phyloP scores from a whole-genome alignment of 2,329 filamentous ascomycete genomes.

The Akanthomyces uredinophilus region DNA sequence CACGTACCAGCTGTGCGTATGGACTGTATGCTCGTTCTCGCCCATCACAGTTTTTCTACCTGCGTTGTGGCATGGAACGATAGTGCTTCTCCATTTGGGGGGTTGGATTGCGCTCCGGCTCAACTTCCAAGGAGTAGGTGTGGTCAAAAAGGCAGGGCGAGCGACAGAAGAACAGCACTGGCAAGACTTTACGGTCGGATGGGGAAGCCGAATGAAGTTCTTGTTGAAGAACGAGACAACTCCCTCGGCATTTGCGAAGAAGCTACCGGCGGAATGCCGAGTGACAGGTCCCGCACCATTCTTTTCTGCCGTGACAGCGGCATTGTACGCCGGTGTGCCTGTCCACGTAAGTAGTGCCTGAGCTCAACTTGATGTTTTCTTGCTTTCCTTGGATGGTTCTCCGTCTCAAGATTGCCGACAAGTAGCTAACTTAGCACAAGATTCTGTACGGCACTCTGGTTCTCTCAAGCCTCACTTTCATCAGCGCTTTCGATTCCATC shows the following conservation, averaged over 20 bases:
- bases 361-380: not conserved
- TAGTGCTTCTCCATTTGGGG: not conserved
- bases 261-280: not conserved
- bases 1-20: constrained; percentile 10
- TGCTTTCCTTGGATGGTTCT: not conserved
- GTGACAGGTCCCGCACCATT: not conserved
- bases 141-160: not conserved
- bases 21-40: constrained; percentile 6
- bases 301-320: constrained; percentile 2
- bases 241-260: not conserved
- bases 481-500: constrained; percentile 11
- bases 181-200: not conserved
- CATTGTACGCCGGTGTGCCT: not conserved
- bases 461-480: constrained; percentile 8
- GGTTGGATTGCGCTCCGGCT: constrained; percentile 1
- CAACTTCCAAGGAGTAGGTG: not conserved
- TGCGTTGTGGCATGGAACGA: not conserved
- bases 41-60: not conserved
- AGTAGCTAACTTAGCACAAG: not conserved
- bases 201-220: not conserved
- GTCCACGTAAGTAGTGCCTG: not conserved
- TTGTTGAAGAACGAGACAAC: not conserved
- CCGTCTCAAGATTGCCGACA: not conserved
- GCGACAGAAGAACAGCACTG: not conserved
- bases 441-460: constrained; percentile 3